phyloP scores from a whole-genome alignment of 768 basidiomycete genomes.

The Pulveroboletus frians region DNA sequence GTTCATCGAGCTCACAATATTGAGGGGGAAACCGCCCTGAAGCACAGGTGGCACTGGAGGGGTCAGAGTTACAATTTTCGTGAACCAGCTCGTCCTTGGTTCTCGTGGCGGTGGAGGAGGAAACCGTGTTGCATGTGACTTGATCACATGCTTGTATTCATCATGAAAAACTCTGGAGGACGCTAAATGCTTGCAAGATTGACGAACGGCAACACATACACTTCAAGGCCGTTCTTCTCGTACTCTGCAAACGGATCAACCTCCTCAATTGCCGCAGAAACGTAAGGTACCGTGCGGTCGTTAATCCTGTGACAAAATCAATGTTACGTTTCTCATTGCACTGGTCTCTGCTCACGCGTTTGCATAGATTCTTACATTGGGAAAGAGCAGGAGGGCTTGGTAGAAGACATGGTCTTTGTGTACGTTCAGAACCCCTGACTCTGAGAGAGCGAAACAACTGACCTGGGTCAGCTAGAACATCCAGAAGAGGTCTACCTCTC shows the following conservation, averaged over 20 bases:
- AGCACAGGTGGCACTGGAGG: constrained; percentile 56
- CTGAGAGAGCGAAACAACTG: constrained; percentile 10
- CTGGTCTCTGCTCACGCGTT: constrained; percentile 52
- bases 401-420: constrained; percentile 66
- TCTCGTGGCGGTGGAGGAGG: constrained; percentile 42
- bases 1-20: constrained; percentile 47
- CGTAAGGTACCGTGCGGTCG: constrained; percentile 78
- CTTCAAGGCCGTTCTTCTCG: constrained; percentile 50
- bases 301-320: constrained; percentile 43
- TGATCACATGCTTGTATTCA: constrained; percentile 53
- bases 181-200: constrained; percentile 3
- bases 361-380: constrained; percentile 70
- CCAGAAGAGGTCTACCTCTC: constrained; percentile 60
- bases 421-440: neutral
- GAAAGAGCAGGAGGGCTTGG: constrained; percentile 62
- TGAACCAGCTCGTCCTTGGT: constrained; percentile 39
- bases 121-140: constrained; percentile 44
- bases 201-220: constrained; percentile 40
- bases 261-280: constrained; percentile 68
- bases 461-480: constrained; percentile 80
- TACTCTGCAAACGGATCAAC: constrained; percentile 61
- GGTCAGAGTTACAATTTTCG: constrained; percentile 32
- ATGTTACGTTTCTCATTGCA: neutral
- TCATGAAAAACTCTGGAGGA: constrained; percentile 48
- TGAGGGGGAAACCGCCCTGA: constrained; percentile 61